These are phyloP conservation scores for Rhododendron williamsianum DNA, from an alignment of 148 eudicot species.

Conservation along the genomic window DNA sequence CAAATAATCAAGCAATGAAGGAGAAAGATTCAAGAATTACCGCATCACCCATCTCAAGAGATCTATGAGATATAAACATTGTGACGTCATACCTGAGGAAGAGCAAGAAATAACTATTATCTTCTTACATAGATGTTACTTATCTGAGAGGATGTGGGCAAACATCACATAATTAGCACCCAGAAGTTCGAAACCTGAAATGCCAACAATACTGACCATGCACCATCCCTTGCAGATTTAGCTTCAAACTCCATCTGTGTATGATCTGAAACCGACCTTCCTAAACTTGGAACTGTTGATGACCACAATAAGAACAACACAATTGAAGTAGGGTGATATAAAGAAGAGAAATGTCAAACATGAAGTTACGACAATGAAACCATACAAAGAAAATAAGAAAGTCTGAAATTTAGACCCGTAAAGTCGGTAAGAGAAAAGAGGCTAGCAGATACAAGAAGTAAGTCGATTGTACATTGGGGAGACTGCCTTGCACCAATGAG, in stretches of 20 bases:
- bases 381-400: not conserved
- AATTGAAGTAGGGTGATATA: not conserved
- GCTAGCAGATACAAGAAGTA: not conserved
- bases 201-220: conserved; percentile 57
- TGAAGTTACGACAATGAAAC: not conserved
- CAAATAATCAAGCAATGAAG: not conserved
- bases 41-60: conserved; percentile 65
- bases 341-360: not conserved
- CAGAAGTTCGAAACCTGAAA: conserved; percentile 4
- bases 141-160: not conserved
- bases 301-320: not conserved
- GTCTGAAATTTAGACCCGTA: not conserved
- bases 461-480: not conserved
- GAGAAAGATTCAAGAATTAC: conserved; percentile 34
- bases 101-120: conserved; percentile 6
- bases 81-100: conserved; percentile 83
- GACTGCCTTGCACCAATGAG: not conserved
- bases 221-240: conserved; percentile 98
- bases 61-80: conserved; percentile 65
- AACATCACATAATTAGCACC: conserved; percentile 2
- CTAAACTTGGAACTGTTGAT: conserved; percentile 30
- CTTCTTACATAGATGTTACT: conserved; percentile 5
- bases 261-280: conserved; percentile 48
- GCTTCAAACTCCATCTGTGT: conserved; percentile 96
- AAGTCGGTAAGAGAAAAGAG: not conserved